phyloP scores from a whole-genome alignment of 148 eudicot species.

The Linanthus parryae region DNA sequence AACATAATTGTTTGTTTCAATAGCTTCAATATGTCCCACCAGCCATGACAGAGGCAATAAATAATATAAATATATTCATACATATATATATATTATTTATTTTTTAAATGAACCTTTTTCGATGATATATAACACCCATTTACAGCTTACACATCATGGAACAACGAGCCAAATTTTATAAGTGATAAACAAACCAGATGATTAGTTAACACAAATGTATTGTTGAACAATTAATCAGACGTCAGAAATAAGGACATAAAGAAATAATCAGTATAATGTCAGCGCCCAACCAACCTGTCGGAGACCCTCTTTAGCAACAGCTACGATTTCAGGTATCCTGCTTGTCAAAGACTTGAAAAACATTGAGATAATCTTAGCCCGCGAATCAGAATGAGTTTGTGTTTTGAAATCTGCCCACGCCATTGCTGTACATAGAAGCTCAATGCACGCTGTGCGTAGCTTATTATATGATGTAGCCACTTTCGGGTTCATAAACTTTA shows the following conservation, averaged over 20 bases:
- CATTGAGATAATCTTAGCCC: conserved; percentile 90
- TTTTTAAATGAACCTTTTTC: no score
- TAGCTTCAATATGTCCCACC: no score
- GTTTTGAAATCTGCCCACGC: conserved; percentile 97
- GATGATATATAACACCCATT: no score
- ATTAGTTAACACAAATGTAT: neutral
- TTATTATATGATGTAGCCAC: conserved; percentile 75
- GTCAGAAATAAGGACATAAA: neutral
- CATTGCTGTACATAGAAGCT: conserved; percentile 96
- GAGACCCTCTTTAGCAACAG: conserved; percentile 95
- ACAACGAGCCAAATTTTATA: no score
- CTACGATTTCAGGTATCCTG: conserved; percentile 84
- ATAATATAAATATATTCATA: no score
- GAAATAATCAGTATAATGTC: conserved; percentile 1
- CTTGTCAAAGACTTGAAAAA: conserved; percentile 94
- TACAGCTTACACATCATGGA: no score
- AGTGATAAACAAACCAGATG: no score
- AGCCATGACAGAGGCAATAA: no score
- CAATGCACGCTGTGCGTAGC: conserved; percentile 96
- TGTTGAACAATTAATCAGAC: neutral
- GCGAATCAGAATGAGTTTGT: conserved; percentile 76
- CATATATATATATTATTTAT: no score
- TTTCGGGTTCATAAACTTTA: conserved; percentile 89
- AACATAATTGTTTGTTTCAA: no score
- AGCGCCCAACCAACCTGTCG: conserved; percentile 56